Conservation (phyloP, 2,329 filamentous ascomycete genomes). For the Trichoderma sp. region DNA sequence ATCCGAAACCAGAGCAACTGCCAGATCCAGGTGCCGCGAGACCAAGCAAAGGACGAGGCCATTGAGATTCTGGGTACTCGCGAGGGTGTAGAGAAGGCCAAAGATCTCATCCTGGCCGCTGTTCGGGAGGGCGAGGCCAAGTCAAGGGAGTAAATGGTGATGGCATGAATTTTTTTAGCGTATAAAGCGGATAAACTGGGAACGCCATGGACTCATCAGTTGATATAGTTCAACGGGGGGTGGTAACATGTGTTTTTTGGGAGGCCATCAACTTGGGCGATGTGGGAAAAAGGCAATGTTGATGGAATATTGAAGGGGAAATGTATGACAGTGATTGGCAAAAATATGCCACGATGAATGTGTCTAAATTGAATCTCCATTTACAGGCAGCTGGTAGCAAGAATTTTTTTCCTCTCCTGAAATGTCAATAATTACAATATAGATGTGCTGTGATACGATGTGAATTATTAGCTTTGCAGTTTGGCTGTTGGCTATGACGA, state of each 20-base stretch:
- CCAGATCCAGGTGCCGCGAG: constrained; percentile 87
- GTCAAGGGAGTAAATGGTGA: constrained; percentile 28
- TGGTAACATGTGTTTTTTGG: neutral
- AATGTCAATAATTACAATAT: neutral
- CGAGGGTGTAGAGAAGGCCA: constrained; percentile 81
- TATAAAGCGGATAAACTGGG: neutral
- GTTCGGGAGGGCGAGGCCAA: constrained; percentile 59
- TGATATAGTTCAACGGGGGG: neutral
- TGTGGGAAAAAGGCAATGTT: neutral
- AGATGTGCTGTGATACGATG: neutral
- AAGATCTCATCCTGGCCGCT: constrained; percentile 82
- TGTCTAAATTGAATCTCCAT: neutral
- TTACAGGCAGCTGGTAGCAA: neutral
- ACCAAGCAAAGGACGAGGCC: constrained; percentile 71
- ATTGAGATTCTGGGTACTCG: constrained; percentile 83
- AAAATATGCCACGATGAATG: neutral
- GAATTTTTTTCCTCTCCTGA: neutral
- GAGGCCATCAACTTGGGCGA: neutral
- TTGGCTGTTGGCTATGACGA: neutral
- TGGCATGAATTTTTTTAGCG: constrained; percentile 1
- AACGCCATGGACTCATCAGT: neutral
- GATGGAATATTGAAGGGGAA: neutral
- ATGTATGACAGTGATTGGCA: neutral
- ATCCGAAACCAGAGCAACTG: constrained; percentile 92
- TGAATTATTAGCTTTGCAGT: neutral